phyloP scores from a whole-genome alignment of 228 moss, liverwort and hornwort genomes.

The Sphagnum fallax region DNA sequence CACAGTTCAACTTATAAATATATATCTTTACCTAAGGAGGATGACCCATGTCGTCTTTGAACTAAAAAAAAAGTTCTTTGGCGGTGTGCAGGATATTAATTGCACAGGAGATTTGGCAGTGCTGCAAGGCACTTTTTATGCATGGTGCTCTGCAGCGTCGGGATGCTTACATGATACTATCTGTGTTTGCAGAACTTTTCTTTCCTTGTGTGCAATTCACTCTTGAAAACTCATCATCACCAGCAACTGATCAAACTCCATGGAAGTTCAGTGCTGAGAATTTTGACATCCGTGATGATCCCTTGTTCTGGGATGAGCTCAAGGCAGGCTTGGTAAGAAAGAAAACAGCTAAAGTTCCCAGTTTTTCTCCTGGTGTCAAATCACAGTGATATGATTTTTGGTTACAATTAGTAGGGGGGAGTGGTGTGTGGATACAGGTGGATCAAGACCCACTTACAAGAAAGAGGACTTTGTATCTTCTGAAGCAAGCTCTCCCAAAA shows the following conservation, averaged over 20 bases:
- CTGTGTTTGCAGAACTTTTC: slow-evolving; percentile 56
- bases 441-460: slow-evolving; percentile 56
- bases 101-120: slow-evolving; percentile 63
- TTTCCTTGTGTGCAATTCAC: slow-evolving; percentile 28
- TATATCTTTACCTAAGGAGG: too few species aligned
- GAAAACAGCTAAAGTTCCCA: too few species aligned
- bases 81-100: slow-evolving; percentile 19
- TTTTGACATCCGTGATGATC: slow-evolving; percentile 63
- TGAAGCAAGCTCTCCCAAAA: slow-evolving; percentile 50
- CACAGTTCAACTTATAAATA: too few species aligned
- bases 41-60: too few species aligned
- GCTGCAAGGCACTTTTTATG: slow-evolving; percentile 57
- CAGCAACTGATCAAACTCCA: slow-evolving; percentile 6
- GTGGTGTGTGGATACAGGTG: slow-evolving; percentile 26
- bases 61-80: too few species aligned
- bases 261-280: slow-evolving; percentile 17
- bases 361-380: too few species aligned
- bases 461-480: slow-evolving; percentile 47
- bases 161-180: slow-evolving; percentile 56
- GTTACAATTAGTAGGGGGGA: too few species aligned
- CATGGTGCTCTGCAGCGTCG: slow-evolving; percentile 34
- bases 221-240: slow-evolving; percentile 2
- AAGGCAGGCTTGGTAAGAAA: slow-evolving; percentile 62
- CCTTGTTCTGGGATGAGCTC: slow-evolving; percentile 63
- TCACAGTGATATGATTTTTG: too few species aligned